Percentiles rank a stretch among this genome's conserved stretches.
These are phyloP conservation scores for Suillus bovinus DNA, from an alignment of 768 basidiomycete species.

Conservation along the genomic window DNA sequence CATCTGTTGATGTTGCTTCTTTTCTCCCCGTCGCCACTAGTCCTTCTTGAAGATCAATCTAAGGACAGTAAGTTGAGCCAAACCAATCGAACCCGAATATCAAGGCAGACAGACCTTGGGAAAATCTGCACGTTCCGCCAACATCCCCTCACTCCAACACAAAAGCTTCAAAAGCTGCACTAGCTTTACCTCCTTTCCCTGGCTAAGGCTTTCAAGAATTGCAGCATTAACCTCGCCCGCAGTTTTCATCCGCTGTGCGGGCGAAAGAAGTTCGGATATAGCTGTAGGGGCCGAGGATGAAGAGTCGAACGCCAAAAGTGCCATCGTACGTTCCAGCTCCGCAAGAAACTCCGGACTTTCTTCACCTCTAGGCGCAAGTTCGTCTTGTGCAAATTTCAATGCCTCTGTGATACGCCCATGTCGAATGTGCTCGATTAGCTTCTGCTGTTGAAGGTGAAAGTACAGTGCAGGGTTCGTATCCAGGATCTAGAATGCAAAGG, in stretches of 20 bases:
- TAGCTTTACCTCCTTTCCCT: slow-evolving; percentile 91
- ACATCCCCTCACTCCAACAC: slow-evolving; percentile 83
- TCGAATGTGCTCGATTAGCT: slow-evolving; percentile 92
- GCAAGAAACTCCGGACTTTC: slow-evolving; percentile 91
- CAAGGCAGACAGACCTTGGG: slow-evolving; percentile 59
- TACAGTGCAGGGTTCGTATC: slow-evolving; percentile 93
- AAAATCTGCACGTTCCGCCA: slow-evolving; percentile 78
- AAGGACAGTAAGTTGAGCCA: slow-evolving; percentile 21
- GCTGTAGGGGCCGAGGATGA: slow-evolving; percentile 51
- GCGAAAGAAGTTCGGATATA: slow-evolving; percentile 80
- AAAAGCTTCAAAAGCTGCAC: slow-evolving; percentile 79
- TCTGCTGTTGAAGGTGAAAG: slow-evolving; percentile 95
- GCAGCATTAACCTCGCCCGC: slow-evolving; percentile 95
- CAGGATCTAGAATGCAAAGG: slow-evolving; percentile 67
- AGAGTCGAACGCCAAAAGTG: slow-evolving; percentile 80
- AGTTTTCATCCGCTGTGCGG: slow-evolving; percentile 90
- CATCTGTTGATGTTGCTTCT: slow-evolving; percentile 1
- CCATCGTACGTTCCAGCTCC: slow-evolving; percentile 95
- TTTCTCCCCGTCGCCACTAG: slow-evolving; percentile 18
- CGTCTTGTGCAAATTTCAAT: slow-evolving; percentile 87
- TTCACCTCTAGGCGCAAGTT: slow-evolving; percentile 93
- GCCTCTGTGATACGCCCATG: slow-evolving; percentile 78
- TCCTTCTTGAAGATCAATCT: slow-evolving; percentile 34
- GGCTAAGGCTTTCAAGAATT: slow-evolving; percentile 88
- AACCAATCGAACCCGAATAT: slow-evolving; percentile 24